Conservation (phyloP, 768 basidiomycete species). For the Boletus vinaceobasis region DNA sequence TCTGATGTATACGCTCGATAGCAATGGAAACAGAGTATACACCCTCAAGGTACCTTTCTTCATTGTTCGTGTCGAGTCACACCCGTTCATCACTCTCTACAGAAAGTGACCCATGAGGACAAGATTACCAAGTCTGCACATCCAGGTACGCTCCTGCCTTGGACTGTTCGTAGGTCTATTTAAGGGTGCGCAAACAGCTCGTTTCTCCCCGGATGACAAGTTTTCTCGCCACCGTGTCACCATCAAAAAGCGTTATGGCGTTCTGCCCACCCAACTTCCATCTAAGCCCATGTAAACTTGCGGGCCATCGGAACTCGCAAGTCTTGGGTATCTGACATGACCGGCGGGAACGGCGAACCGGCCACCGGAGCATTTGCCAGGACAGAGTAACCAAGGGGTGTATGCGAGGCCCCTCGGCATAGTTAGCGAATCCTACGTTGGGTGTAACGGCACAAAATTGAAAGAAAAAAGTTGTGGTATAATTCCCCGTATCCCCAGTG, state of each 20-base stretch:
- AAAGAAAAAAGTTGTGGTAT: slow-evolving; percentile 19
- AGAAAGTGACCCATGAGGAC: slow-evolving; percentile 85
- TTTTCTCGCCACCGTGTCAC: slow-evolving; percentile 97
- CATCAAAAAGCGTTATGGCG: slow-evolving; percentile 88
- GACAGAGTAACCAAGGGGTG: neutral
- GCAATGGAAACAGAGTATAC: slow-evolving; percentile 77
- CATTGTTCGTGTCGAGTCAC: neutral
- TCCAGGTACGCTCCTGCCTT: slow-evolving; percentile 61
- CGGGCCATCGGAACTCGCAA: neutral
- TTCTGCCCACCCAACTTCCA: slow-evolving; percentile 88
- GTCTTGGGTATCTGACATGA: neutral
- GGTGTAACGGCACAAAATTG: neutral
- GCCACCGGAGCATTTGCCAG: neutral
- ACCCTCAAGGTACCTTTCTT: slow-evolving; percentile 79
- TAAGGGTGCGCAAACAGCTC: slow-evolving; percentile 50
- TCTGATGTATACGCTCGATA: slow-evolving; percentile 91
- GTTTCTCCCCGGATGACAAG: slow-evolving; percentile 99
- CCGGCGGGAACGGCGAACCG: neutral
- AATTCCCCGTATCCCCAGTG: neutral
- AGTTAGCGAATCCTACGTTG: neutral
- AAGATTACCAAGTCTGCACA: slow-evolving; percentile 94
- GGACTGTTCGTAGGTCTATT: neutral
- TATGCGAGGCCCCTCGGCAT: neutral
- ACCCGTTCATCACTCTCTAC: slow-evolving; percentile 9
- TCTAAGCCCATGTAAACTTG: slow-evolving; percentile 72